phyloP scores from a whole-genome alignment of 2,329 filamentous ascomycete genomes.

The Xylariaceae sp. region DNA sequence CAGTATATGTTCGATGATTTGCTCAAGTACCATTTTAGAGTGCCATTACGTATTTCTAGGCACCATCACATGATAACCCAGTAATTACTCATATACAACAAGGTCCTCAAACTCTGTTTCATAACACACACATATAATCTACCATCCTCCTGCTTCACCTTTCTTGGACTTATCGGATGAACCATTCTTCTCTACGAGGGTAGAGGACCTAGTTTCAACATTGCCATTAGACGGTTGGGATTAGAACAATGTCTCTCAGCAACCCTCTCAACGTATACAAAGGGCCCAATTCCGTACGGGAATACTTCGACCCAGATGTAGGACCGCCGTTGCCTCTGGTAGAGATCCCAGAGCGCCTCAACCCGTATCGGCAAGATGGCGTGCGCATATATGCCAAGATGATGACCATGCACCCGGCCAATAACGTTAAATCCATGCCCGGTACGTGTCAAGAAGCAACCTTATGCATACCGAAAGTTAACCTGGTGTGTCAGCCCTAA shows the following conservation, averaged over 20 bases:
- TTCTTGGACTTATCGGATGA: not conserved
- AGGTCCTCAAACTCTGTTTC: not conserved
- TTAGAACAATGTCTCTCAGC: conserved; percentile 29
- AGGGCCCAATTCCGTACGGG: conserved; percentile 57
- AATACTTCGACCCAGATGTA: conserved; percentile 63
- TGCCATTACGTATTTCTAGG: not conserved
- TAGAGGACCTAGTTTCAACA: not conserved
- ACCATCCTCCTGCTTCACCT: not conserved
- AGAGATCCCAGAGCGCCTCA: conserved; percentile 60
- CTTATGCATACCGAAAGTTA: not conserved
- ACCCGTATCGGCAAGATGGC: conserved; percentile 59
- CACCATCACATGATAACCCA: not conserved
- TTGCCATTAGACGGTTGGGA: not conserved
- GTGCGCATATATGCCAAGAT: conserved; percentile 68
- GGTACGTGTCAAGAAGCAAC: conserved; percentile 38
- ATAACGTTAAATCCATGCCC: conserved; percentile 67
- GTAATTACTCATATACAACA: not conserved
- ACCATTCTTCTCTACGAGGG: not conserved
- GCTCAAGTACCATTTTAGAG: not conserved
- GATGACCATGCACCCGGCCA: conserved; percentile 65
- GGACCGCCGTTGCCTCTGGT: conserved; percentile 63
- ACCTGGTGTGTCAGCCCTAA: conserved; percentile 44
- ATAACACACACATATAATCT: not conserved
- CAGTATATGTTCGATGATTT: not conserved
- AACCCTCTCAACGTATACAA: conserved; percentile 57